A percentile compares a stretch with the other conserved stretches of the same genome.
Evolutionary conservation across 2,329 filamentous ascomycete genomes (phyloP).

Genomic region (Didymella keratinophila): DNA sequence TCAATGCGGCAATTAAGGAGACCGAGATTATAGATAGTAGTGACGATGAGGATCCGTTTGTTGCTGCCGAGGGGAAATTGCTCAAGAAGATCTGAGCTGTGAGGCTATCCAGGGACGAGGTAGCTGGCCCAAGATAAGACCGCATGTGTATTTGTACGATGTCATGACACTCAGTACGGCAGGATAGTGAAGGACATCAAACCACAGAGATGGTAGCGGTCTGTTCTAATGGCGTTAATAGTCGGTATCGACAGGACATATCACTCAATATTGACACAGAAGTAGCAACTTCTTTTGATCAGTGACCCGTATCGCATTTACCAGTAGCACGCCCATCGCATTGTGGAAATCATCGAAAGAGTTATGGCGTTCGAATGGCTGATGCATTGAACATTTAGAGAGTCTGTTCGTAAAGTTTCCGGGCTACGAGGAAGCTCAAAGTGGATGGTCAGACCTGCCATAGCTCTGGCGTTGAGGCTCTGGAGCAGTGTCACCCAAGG

Average conservation of each 20-base stretch:
- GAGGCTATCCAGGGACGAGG: background rate
- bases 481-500: constrained; percentile 14
- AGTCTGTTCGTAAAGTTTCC: background rate
- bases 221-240: constrained; percentile 9
- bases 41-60: constrained; percentile 16
- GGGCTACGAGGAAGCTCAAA: background rate
- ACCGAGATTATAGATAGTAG: constrained; percentile 10
- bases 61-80: constrained; percentile 11
- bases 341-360: background rate
- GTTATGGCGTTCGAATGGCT: background rate
- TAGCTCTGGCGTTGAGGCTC: constrained; percentile 9
- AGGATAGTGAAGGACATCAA: background rate
- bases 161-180: constrained; percentile 6
- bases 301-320: no score
- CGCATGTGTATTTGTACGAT: constrained; percentile 18
- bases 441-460: constrained; percentile 1
- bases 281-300: background rate
- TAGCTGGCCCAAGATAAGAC: background rate
- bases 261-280: background rate
- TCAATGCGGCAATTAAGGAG: constrained; percentile 5
- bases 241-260: constrained; percentile 8
- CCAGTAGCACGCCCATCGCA: background rate
- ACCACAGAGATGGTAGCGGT: background rate
- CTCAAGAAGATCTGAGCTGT: constrained; percentile 12
- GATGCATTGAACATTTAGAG: background rate